Evolutionary conservation across 2,329 filamentous ascomycete species (phyloP), one percentile per base, ranked within the genome.

Genomic region (Ophiosphaerella korrae): DNA sequence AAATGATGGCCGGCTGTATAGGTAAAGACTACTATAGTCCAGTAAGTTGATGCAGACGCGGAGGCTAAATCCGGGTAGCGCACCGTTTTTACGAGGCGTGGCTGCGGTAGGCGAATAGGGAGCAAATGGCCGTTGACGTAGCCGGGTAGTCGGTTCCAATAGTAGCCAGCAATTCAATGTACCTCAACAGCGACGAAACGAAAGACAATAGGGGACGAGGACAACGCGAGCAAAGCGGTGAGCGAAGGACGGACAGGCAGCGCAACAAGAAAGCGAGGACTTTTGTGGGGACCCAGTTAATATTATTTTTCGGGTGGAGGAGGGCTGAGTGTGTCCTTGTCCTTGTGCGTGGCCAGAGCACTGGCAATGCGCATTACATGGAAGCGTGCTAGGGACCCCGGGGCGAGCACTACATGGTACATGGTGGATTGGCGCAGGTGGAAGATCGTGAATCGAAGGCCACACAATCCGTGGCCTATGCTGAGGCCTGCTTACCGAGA

Each of bases 321-420:
- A 62, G 53, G 60, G 62, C 66, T 66, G 66, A 62, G 50, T 63
- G 60, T 58, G 58, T 48, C 59, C 65, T 65, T 71, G 64, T 71
- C 64, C 65, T 66, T 39, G 16, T 39, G 37, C 29, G 66, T 66
- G 66, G 58, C 57, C 58, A 50, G 50, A 51, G 56, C 52, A 55
- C 60, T 68, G 26, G 67, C 60, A 65, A 60, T 45, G 68, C 61
- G 64, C 69, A 66, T 67, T 63, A 59, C 55, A 57, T 66, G 66
- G 64, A 66, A 62, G 64, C 58, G 59, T 56, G 53, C 57, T 58
- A 53, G 64, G 63, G 58, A 41, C 42, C 47, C 63, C 56, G 53
- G 23, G 43, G 21, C 34, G 11, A 53, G 48, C 53, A 29, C 5
- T 21, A 29, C 26, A 29, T 57, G 57, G 57, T 18, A 49, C 52